Conservation (phyloP, 768 basidiomycete genomes). For the Kwoniella sp. region DNA sequence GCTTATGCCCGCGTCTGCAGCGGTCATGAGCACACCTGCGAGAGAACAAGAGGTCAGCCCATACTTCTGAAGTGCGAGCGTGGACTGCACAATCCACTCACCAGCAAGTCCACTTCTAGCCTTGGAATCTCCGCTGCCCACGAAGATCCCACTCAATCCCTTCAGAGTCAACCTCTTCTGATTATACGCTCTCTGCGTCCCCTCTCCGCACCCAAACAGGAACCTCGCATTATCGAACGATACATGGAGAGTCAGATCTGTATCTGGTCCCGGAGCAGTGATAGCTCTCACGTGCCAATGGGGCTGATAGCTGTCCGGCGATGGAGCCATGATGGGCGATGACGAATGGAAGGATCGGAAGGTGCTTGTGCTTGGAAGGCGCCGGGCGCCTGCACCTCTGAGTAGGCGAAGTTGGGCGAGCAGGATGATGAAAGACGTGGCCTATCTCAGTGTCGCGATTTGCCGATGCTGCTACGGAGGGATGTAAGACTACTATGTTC, state of each 20-base stretch:
- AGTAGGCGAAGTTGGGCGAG: neutral
- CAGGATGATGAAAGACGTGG: conserved; percentile 1
- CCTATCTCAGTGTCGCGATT: no score
- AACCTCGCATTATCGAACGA: conserved; percentile 79
- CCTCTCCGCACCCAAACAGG: conserved; percentile 85
- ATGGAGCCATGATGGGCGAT: conserved; percentile 16
- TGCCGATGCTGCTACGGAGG: no score
- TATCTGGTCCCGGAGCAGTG: conserved; percentile 62
- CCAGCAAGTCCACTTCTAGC: conserved; percentile 76
- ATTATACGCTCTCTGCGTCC: conserved; percentile 71
- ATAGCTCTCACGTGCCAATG: conserved; percentile 48
- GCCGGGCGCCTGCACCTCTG: conserved; percentile 11
- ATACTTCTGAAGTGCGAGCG: neutral
- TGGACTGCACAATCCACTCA: conserved; percentile 58
- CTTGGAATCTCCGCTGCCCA: conserved; percentile 65
- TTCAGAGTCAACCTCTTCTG: conserved; percentile 70
- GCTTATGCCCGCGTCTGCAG: conserved; percentile 70
- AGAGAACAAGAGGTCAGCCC: neutral
- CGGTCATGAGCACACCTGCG: conserved; percentile 74
- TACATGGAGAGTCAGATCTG: conserved; percentile 75
- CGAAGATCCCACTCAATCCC: conserved; percentile 71
- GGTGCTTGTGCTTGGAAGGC: conserved; percentile 3
- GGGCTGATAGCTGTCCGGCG: conserved; percentile 27
- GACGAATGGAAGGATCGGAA: conserved; percentile 3
- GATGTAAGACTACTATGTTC: no score